Percentiles rank a stretch among this genome's conserved stretches.
Evolutionary conservation across 2,329 filamentous ascomycete species (phyloP).

Genomic region (Sporothrix globosa): DNA sequence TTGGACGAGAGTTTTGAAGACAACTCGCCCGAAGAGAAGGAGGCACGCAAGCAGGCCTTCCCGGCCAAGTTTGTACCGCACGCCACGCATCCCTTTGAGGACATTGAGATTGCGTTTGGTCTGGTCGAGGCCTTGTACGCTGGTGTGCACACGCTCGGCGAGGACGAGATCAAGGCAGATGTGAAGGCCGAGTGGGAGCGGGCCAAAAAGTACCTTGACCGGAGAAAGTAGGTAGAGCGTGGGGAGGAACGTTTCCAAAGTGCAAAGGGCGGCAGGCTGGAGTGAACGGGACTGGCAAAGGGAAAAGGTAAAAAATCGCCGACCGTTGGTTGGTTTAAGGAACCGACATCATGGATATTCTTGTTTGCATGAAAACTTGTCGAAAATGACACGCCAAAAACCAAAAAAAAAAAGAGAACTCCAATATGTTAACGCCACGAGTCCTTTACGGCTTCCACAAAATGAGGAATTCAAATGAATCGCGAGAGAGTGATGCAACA

Average conservation of each 20-base stretch:
- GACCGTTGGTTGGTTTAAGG: too few species aligned
- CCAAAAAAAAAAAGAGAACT: too few species aligned
- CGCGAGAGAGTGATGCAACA: too few species aligned
- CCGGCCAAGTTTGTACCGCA: constrained; percentile 60
- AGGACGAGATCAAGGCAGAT: constrained; percentile 50
- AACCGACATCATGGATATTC: too few species aligned
- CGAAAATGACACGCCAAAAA: too few species aligned
- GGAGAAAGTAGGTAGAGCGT: constrained; percentile 21
- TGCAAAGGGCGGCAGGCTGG: neutral
- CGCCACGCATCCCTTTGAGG: constrained; percentile 61
- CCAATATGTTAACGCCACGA: too few species aligned
- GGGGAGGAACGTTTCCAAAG: neutral
- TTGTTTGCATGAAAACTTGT: too few species aligned
- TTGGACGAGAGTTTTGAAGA: constrained; percentile 62
- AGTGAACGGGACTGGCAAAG: neutral
- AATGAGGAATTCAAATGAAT: too few species aligned
- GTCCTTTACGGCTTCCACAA: too few species aligned
- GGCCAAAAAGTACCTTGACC: constrained; percentile 57
- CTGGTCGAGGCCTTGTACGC: constrained; percentile 63
- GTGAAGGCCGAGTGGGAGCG: constrained; percentile 59
- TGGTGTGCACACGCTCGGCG: constrained; percentile 59
- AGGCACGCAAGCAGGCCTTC: constrained; percentile 54
- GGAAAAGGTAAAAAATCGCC: too few species aligned
- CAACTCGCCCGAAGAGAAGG: constrained; percentile 51
- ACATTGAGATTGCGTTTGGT: constrained; percentile 59